Evolutionary conservation across 345 rosid species (phyloP).

Genomic region (Hirschfeldia incana): DNA sequence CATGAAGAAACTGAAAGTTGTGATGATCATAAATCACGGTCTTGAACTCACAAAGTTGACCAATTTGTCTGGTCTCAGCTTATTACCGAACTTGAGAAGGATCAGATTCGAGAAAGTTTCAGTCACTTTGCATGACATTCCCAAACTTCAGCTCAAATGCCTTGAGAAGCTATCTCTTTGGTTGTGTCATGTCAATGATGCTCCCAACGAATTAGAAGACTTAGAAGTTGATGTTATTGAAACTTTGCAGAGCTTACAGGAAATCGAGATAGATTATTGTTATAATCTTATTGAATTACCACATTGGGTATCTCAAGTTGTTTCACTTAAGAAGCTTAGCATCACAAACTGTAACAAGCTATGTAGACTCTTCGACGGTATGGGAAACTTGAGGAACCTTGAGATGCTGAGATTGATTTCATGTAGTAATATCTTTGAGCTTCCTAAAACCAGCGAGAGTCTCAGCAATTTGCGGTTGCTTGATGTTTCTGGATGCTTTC

Average conservation of each 20-base stretch:
- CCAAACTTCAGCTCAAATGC: constrained; percentile 22
- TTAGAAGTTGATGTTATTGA: constrained; percentile 16
- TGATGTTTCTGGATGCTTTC: constrained; percentile 42
- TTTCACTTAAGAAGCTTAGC: constrained; percentile 47
- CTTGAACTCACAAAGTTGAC: constrained; percentile 37
- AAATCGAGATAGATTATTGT: constrained; percentile 53
- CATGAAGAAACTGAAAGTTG: constrained; percentile 48
- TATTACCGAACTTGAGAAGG: constrained; percentile 48
- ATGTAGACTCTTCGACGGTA: constrained; percentile 34
- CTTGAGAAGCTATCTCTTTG: constrained; percentile 52
- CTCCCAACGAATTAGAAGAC: background rate
- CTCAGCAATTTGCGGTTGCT: constrained; percentile 35
- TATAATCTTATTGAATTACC: constrained; percentile 47
- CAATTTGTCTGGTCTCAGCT: constrained; percentile 42
- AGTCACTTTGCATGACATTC: constrained; percentile 29
- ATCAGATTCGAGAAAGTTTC: constrained; percentile 53
- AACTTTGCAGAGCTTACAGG: constrained; percentile 46
- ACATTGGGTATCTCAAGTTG: constrained; percentile 37
- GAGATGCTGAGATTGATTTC: constrained; percentile 49
- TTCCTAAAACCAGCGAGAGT: constrained; percentile 48
- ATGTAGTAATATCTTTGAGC: constrained; percentile 43
- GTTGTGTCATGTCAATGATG: constrained; percentile 44
- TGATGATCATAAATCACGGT: constrained; percentile 48
- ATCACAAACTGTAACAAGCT: constrained; percentile 64
- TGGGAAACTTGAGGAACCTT: constrained; percentile 44